Evolutionary conservation across 148 eudicot species (phyloP).

Genomic region (Drosera capensis): DNA sequence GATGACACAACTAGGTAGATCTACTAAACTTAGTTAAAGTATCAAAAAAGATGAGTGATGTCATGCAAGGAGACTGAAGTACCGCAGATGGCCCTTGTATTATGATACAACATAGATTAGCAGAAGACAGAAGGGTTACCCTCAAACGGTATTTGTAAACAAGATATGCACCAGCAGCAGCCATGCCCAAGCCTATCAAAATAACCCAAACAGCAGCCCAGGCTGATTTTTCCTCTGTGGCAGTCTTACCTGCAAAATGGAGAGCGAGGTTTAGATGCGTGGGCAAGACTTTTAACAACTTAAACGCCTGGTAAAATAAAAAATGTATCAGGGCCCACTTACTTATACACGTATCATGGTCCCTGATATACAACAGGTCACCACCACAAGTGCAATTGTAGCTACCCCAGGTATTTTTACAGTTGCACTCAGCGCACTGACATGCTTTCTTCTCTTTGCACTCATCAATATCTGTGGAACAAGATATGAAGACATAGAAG

Average conservation of each 20-base stretch:
- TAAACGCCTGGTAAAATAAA: too few species aligned
- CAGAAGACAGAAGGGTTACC: slow-evolving; percentile 34
- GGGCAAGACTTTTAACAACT: background rate
- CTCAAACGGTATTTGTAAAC: slow-evolving; percentile 81
- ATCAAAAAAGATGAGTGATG: too few species aligned
- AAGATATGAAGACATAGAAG: background rate
- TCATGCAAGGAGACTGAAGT: too few species aligned
- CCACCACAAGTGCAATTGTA: slow-evolving; percentile 74
- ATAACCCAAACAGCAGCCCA: slow-evolving; percentile 74
- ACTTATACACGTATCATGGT: slow-evolving; percentile 95
- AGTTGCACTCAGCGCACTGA: slow-evolving; percentile 85
- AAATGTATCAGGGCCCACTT: slow-evolving; percentile 6
- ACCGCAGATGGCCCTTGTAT: background rate
- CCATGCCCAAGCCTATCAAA: slow-evolving; percentile 56
- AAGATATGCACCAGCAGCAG: slow-evolving; percentile 66
- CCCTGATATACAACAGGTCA: slow-evolving; percentile 66
- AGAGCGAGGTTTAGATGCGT: background rate
- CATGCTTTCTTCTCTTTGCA: slow-evolving; percentile 81
- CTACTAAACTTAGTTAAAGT: too few species aligned
- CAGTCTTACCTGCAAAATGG: slow-evolving; percentile 45
- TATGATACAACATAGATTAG: background rate
- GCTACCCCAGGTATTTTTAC: slow-evolving; percentile 97
- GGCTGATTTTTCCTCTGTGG: slow-evolving; percentile 48
- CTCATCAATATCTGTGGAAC: slow-evolving; percentile 60
- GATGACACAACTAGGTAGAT: too few species aligned